Conservation (phyloP, 1,139 yeast genomes). For the Scheffersomyces titani region DNA sequence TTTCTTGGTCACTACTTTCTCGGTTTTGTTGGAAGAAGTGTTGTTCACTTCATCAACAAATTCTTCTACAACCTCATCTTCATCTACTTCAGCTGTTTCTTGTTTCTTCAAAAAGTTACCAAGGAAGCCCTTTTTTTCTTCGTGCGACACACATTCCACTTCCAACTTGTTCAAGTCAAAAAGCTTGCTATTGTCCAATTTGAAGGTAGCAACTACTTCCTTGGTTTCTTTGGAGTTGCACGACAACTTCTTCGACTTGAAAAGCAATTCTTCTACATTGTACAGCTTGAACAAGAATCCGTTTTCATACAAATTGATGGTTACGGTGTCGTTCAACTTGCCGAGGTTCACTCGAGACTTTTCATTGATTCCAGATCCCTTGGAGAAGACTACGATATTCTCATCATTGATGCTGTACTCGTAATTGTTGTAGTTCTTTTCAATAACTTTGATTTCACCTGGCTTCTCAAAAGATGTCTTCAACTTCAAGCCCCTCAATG, state of each 20-base stretch:
- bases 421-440: slow-evolving; percentile 50
- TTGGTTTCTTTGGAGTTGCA: slow-evolving; percentile 40
- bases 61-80: slow-evolving; percentile 9
- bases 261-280: slow-evolving; percentile 28
- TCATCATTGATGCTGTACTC: slow-evolving; percentile 35
- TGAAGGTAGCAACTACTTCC: slow-evolving; percentile 43
- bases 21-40: slow-evolving; percentile 15
- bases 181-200: slow-evolving; percentile 50
- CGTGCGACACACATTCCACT: slow-evolving; percentile 37
- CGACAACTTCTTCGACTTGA: slow-evolving; percentile 43
- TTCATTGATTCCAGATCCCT: slow-evolving; percentile 37
- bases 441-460: slow-evolving; percentile 61
- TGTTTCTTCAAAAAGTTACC: slow-evolving; percentile 28
- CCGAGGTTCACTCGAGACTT: slow-evolving; percentile 35
- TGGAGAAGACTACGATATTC: slow-evolving; percentile 41
- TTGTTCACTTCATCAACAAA: slow-evolving; percentile 9
- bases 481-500: slow-evolving; percentile 70
- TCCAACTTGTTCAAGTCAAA: slow-evolving; percentile 45
- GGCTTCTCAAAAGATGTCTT: slow-evolving; percentile 54
- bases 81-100: slow-evolving; percentile 16
- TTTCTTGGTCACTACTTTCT: slow-evolving; percentile 8
- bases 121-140: slow-evolving; percentile 24
- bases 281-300: slow-evolving; percentile 47
- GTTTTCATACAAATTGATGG: slow-evolving; percentile 56
- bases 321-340: slow-evolving; percentile 27